phyloP scores from a whole-genome alignment of 768 basidiomycete species.

The Arthromyces matolae region DNA sequence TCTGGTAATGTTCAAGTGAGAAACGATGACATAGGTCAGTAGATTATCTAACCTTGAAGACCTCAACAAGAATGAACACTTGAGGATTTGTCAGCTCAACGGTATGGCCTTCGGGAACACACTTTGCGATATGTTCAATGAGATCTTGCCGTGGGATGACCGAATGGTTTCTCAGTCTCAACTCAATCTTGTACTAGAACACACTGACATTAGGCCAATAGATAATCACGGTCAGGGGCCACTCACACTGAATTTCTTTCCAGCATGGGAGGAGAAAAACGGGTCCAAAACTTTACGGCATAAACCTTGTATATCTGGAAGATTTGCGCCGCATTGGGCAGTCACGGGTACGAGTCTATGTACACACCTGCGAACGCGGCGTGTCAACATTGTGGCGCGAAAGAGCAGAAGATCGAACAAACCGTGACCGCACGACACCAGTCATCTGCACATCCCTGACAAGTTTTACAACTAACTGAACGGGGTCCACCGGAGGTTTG shows the following conservation, averaged over 20 bases:
- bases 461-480: slow-evolving; percentile 61
- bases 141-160: slow-evolving; percentile 55
- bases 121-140: slow-evolving; percentile 66
- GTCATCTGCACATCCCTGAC: slow-evolving; percentile 59
- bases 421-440: slow-evolving; percentile 67
- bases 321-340: slow-evolving; percentile 61
- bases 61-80: slow-evolving; percentile 72
- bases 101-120: slow-evolving; percentile 61
- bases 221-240: too few relatives aligned
- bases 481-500: slow-evolving; percentile 73
- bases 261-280: slow-evolving; percentile 47
- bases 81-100: slow-evolving; percentile 70
- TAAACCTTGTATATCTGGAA: slow-evolving; percentile 63
- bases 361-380: slow-evolving; percentile 43
- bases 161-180: slow-evolving; percentile 74
- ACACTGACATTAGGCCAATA: too few relatives aligned
- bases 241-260: slow-evolving; percentile 45
- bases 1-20: slow-evolving; percentile 36
- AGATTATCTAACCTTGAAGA: slow-evolving; percentile 64
- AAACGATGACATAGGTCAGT: not conserved
- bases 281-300: slow-evolving; percentile 51
- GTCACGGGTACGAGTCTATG: slow-evolving; percentile 73
- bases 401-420: slow-evolving; percentile 7
- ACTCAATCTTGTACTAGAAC: slow-evolving; percentile 83
- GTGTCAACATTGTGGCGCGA: not conserved